Evolutionary conservation across 345 rosid species (phyloP).

Genomic region (Lagerstroemia speciosa): DNA sequence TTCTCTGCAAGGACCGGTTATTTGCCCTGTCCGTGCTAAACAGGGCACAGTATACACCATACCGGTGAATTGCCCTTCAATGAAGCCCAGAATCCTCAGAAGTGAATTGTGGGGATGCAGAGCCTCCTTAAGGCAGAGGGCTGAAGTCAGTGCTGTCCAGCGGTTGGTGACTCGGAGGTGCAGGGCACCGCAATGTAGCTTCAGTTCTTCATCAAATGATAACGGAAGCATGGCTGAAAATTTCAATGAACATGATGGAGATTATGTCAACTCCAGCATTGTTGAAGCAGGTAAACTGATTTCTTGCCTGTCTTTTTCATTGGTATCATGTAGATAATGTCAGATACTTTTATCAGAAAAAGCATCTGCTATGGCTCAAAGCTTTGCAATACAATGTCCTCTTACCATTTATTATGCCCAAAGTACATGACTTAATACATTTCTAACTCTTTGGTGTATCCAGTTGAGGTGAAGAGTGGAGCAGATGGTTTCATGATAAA

Average conservation of each 20-base stretch:
- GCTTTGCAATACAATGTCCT: background rate
- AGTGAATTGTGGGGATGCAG: conserved; percentile 41
- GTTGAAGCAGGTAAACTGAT: conserved; percentile 76
- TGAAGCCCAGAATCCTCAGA: conserved; percentile 25
- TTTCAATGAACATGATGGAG: conserved; percentile 76
- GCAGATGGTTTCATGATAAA: conserved; percentile 80
- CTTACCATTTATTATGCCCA: background rate
- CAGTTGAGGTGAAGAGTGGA: conserved; percentile 92
- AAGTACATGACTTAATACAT: background rate
- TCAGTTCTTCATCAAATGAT: conserved; percentile 82
- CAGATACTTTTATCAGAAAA: background rate
- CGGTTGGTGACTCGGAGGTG: conserved; percentile 20
- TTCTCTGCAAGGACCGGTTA: conserved; percentile 66
- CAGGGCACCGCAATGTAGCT: conserved; percentile 41
- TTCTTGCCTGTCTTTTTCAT: background rate
- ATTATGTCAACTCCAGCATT: conserved; percentile 69
- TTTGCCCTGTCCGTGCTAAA: conserved; percentile 58
- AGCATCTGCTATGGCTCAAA: background rate
- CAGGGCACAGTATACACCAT: conserved; percentile 35
- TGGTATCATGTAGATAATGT: too few relatives aligned
- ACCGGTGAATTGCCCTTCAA: conserved; percentile 30
- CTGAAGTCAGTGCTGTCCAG: conserved; percentile 20
- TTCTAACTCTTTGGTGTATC: conserved; percentile 5
- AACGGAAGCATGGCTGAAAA: conserved; percentile 78
- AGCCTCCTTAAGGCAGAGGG: conserved; percentile 18